Base-by-base conservation (phyloP, 371 early-diverging fungal genomes). In the Nematocida homosporus region DNA sequence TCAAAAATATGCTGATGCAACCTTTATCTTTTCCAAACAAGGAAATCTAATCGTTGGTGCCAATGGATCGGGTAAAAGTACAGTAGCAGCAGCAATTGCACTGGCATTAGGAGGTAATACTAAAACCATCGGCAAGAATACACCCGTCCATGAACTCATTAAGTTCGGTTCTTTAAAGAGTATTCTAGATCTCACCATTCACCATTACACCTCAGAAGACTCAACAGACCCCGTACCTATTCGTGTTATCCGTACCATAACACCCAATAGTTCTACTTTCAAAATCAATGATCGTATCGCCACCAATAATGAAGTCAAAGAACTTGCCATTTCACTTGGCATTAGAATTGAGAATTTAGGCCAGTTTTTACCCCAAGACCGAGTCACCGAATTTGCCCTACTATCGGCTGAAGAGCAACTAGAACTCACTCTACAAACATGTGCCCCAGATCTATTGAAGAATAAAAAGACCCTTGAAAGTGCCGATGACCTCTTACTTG, bases 1-100 rank as follows among this genome's bases (percentile, higher is more conserved):
- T 59, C 83, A 84, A 53, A 84, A 79, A 42, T 84, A 82, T 44
- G 57, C 50, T 47, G 61, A 79, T n/a, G 60, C 59, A 10, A 37
- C 6, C 38, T 80, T 84, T 37, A 57, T 18, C 2, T 84, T 85
- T 67, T 56, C 66, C 37, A 76, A 78, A 30, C 50, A 80, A 10
- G 59, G 84, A 37, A 85, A 85, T 56, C 80, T 85, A 48, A 82
- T 85, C 41, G 75, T 78, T 29, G 86, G 83, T 4, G 79, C 83
- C 13, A 86, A 86, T 68, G 99, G 99, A 23, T 93, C 96, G 0
- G 99, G 99, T 57, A 99, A 99, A 83, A 91, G 91, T 54, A 91
- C 93, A 0, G 89, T 97, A 38, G 95, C 95, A 0, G 93, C 93
- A 82, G 97, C 95, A 0, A 89, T 99, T 38, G 94, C 92, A 2